These are phyloP conservation scores for Tolypocladium cylindrosporum DNA, from an alignment of 2,329 filamentous ascomycete species.

Conservation along the genomic window DNA sequence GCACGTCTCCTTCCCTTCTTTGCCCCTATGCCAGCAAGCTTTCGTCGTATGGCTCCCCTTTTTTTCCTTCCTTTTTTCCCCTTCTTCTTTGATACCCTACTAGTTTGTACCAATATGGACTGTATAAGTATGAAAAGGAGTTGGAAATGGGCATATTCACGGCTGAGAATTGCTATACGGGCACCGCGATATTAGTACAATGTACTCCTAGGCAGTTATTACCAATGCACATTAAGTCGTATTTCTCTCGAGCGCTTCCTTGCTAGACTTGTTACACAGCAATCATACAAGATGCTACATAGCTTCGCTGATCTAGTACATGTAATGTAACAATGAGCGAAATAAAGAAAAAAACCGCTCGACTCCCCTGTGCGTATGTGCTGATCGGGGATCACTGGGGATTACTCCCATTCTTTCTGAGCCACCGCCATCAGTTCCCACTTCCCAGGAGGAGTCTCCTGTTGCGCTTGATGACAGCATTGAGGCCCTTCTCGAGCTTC, in stretches of 20 bases:
- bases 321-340: neutral
- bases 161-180: neutral
- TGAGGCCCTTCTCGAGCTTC: conserved; percentile 50
- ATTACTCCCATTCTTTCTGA: neutral
- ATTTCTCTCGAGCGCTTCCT: neutral
- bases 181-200: neutral
- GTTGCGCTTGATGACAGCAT: conserved; percentile 51
- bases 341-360: neutral
- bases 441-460: conserved; percentile 36
- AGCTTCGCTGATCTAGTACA: neutral
- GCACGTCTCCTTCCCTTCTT: neutral
- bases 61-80: too few species aligned
- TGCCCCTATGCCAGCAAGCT: neutral
- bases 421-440: conserved; percentile 9
- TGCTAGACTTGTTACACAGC: neutral
- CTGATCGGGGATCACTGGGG: neutral
- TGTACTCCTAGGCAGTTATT: neutral
- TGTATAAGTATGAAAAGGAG: neutral
- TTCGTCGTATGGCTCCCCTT: neutral
- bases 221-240: neutral
- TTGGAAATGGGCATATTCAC: neutral
- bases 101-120: neutral
- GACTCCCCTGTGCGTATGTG: neutral
- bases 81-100: neutral
- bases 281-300: neutral